Evolutionary conservation across 2,329 filamentous ascomycete species (phyloP).

Genomic region (Aureobasidium uvarum): DNA sequence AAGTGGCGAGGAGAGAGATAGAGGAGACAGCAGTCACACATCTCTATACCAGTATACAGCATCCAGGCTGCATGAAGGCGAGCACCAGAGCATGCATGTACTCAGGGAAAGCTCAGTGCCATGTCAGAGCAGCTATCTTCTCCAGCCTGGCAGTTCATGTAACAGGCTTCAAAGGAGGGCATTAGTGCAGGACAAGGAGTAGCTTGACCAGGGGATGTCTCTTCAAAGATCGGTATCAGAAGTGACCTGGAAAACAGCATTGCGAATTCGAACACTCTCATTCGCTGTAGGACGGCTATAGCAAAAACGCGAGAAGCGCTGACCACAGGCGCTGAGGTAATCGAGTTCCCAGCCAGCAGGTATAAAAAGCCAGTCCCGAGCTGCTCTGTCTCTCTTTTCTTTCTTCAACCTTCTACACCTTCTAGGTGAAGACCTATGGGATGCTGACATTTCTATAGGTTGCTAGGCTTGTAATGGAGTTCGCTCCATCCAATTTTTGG

Average conservation of each 20-base stretch:
- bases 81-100: not conserved
- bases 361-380: not conserved
- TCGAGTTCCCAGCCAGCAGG: not conserved
- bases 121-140: not conserved
- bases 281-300: not conserved
- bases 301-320: not conserved
- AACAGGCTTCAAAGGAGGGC: not conserved
- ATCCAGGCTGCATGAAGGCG: not conserved
- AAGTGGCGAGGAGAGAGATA: no score
- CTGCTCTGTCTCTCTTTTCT: not conserved
- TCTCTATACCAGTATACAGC: not conserved
- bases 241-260: not conserved
- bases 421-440: not conserved
- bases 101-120: not conserved
- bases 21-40: not conserved
- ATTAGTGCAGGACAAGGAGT: not conserved
- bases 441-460: not conserved
- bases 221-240: not conserved
- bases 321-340: not conserved
- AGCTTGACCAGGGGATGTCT: not conserved
- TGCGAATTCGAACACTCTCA: not conserved
- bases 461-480: not conserved
- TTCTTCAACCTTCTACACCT: not conserved
- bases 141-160: not conserved
- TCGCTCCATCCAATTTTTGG: not conserved